Evolutionary conservation across 768 basidiomycete genomes (phyloP), one percentile per base, ranked within the genome.

Genomic region (Xanthoconium stramineum): DNA sequence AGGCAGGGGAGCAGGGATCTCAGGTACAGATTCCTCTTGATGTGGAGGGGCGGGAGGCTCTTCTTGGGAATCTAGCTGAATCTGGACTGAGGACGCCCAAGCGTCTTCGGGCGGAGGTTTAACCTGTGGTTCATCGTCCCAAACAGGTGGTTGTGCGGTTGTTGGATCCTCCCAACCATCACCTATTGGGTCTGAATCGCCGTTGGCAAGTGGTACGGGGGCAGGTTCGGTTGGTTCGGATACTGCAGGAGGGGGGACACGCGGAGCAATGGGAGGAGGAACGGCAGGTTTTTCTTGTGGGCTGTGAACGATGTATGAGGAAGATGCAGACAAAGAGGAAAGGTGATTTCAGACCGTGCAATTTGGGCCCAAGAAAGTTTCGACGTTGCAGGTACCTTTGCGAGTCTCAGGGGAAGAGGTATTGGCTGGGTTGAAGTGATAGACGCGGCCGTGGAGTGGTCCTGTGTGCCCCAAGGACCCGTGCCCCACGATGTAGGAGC

Each of bases 331-430:
- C 12, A 42, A 32, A n/a, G 24, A 42, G 17, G 14, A 43, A 56
- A 6, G 56, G 32, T 29, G 28, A 56, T 0, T 30, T 37, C 52
- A 29, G 35, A 54, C 89, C 85, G 78, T 59, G 91, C 90, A 67
- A 93, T 78, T 65, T 93, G 88, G 9, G 91, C 91, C 90, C 90
- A 93, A 36, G 91, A 91, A 57, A 89, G 71, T 75, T 91, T 90
- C 9, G 88, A 84, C 13, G 82, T 87, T 30, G 86, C 83, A 42
- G 89, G 87, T 12, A 81, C 76, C 73, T 84, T 88, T 14, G 61
- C 54, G 64, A 70, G 60, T 72, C 78, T 60, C 58, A 40, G 49
- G 9, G 61, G 32, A 12, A 38, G 55, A 4, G 60, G 48, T 58
- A 58, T 66, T 19, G 70, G 53, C 43, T 44, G 42, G 33, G 24